Percentiles rank a stretch among this genome's conserved stretches.
Conservation (phyloP, 352 stramenopile species). For the Phytopythium cucurbitacearum region DNA sequence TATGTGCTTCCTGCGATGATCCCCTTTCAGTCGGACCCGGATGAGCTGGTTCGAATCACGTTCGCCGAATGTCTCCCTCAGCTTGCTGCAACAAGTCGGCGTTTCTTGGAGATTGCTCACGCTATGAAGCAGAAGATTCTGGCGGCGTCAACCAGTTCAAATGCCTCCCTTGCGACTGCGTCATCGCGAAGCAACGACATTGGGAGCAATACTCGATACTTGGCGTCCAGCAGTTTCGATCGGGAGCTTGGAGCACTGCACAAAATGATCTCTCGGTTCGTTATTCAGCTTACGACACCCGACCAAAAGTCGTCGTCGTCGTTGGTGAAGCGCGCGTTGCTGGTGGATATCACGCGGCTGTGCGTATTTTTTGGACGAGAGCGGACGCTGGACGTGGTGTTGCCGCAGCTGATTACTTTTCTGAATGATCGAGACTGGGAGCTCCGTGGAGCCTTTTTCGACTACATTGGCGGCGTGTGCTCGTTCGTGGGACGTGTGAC, state of each 20-base stretch:
- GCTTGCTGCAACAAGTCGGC: slow-evolving; percentile 89
- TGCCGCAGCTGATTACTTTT: slow-evolving; percentile 97
- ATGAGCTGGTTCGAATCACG: slow-evolving; percentile 91
- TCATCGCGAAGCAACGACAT: slow-evolving; percentile 36
- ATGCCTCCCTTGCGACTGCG: slow-evolving; percentile 11
- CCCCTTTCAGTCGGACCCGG: slow-evolving; percentile 87
- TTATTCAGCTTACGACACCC: slow-evolving; percentile 90
- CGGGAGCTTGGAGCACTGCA: slow-evolving; percentile 90
- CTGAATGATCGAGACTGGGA: slow-evolving; percentile 95
- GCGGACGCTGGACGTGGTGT: slow-evolving; percentile 91
- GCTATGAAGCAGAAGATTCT: slow-evolving; percentile 77
- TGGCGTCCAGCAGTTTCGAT: slow-evolving; percentile 89
- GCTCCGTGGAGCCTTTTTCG: slow-evolving; percentile 87
- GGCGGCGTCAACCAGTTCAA: slow-evolving; percentile 33
- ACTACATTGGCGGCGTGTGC: slow-evolving; percentile 92
- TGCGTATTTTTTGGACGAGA: slow-evolving; percentile 97
- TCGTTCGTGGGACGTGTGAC: slow-evolving; percentile 91
- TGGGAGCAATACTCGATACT: slow-evolving; percentile 30
- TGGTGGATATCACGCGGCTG: slow-evolving; percentile 93
- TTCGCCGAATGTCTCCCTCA: slow-evolving; percentile 93
- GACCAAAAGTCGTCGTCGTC: slow-evolving; percentile 89
- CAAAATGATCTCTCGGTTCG: slow-evolving; percentile 92
- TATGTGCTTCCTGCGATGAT: slow-evolving; percentile 95
- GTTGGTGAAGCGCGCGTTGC: slow-evolving; percentile 92
- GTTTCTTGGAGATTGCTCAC: slow-evolving; percentile 93